phyloP scores from a whole-genome alignment of 2,329 filamentous ascomycete genomes.

The Verticillium dahliae region DNA sequence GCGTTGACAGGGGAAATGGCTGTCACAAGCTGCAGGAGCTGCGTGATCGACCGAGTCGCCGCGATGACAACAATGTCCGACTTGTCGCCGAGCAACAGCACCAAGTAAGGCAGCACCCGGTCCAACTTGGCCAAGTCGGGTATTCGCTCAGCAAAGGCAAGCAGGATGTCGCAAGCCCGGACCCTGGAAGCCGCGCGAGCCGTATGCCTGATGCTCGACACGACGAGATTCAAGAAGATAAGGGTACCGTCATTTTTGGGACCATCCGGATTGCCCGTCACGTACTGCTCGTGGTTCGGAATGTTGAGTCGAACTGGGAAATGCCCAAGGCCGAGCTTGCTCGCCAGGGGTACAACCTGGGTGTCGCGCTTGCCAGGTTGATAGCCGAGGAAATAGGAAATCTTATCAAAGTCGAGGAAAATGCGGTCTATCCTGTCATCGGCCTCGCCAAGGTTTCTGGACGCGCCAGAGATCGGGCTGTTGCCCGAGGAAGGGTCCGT shows the following conservation, averaged over 20 bases:
- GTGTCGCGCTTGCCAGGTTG: slow-evolving; percentile 39
- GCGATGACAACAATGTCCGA: slow-evolving; percentile 80
- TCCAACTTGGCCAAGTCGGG: slow-evolving; percentile 96
- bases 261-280: slow-evolving; percentile 53
- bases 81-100: slow-evolving; percentile 74
- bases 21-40: slow-evolving; percentile 78
- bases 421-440: slow-evolving; percentile 93
- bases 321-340: slow-evolving; percentile 49
- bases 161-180: slow-evolving; percentile 80
- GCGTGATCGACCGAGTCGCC: slow-evolving; percentile 79
- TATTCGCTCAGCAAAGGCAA: slow-evolving; percentile 84
- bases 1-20: slow-evolving; percentile 78
- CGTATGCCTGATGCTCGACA: slow-evolving; percentile 82
- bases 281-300: slow-evolving; percentile 72
- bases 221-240: slow-evolving; percentile 84
- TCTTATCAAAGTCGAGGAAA: slow-evolving; percentile 94
- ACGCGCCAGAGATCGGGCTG: slow-evolving; percentile 59
- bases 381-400: slow-evolving; percentile 86
- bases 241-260: slow-evolving; percentile 81
- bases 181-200: slow-evolving; percentile 82
- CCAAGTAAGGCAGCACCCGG: slow-evolving; percentile 83
- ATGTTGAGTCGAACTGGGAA: slow-evolving; percentile 83
- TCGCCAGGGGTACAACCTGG: slow-evolving; percentile 26
- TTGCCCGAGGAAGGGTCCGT: slow-evolving; percentile 83
- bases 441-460: slow-evolving; percentile 72